phyloP scores from a whole-genome alignment of 202 grass and related monocot species.

The Dendrocalamus latiflorus region DNA sequence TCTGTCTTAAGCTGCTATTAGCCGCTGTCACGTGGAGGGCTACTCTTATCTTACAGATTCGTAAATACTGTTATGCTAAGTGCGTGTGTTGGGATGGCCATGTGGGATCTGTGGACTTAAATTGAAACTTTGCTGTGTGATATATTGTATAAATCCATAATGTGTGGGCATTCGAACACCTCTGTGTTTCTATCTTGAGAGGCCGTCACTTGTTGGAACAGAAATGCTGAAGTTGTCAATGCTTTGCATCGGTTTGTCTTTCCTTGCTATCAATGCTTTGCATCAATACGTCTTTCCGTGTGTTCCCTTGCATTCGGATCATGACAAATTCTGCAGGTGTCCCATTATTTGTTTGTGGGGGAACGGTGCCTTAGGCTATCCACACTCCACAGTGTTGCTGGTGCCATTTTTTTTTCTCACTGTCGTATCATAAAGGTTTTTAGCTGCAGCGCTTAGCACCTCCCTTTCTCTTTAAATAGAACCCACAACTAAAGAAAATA shows the following conservation, averaged over 20 bases:
- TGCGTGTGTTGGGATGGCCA: neutral
- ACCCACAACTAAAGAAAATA: no score
- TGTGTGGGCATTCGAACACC: neutral
- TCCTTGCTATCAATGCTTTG: neutral
- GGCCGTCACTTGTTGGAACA: neutral
- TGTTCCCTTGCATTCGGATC: neutral
- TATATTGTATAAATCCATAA: slow-evolving; percentile 29
- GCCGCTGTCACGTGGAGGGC: neutral
- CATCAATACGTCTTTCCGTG: neutral
- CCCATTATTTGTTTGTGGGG: no score
- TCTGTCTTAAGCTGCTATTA: neutral
- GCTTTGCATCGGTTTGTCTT: neutral
- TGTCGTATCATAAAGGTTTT: no score
- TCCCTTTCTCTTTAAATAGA: no score
- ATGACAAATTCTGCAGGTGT: neutral
- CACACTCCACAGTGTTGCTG: no score
- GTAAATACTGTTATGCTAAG: slow-evolving; percentile 33
- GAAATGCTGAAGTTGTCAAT: neutral
- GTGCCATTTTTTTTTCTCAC: no score
- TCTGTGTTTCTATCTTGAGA: neutral
- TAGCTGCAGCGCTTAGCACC: no score
- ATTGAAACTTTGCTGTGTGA: slow-evolving; percentile 22
- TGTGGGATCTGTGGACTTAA: neutral
- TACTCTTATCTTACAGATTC: slow-evolving; percentile 18
- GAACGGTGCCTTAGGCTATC: no score